These are phyloP conservation scores for Barbatosphaeria neglecta DNA, from an alignment of 495 filamentous ascomycete genomes.

Conservation along the genomic window DNA sequence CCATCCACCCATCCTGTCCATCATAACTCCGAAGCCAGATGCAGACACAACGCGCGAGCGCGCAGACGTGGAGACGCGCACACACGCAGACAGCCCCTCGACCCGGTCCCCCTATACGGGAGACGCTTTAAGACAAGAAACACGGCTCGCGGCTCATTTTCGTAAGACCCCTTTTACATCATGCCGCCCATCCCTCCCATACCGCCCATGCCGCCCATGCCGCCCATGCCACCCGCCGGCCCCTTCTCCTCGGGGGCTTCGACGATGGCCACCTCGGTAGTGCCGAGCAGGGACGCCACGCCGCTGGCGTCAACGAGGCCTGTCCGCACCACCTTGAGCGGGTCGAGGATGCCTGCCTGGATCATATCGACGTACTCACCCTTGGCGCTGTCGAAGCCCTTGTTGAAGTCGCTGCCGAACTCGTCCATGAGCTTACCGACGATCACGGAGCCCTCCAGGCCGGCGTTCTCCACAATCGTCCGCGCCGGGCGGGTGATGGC, in stretches of 20 bases:
- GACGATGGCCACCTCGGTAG: slow-evolving; percentile 93
- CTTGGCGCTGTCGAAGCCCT: slow-evolving; percentile 89
- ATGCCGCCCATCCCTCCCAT: slow-evolving; percentile 51
- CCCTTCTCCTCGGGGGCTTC: slow-evolving; percentile 92
- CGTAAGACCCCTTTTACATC: slow-evolving; percentile 24
- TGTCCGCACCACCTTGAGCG: slow-evolving; percentile 97
- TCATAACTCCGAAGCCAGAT: slow-evolving; percentile 20
- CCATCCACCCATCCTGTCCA: slow-evolving; percentile 17
- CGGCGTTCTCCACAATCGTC: slow-evolving; percentile 96
- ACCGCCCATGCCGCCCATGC: slow-evolving; percentile 64
- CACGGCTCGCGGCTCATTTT: background rate
- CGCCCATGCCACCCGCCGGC: slow-evolving; percentile 47
- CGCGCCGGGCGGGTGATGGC: slow-evolving; percentile 91
- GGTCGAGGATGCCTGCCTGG: slow-evolving; percentile 87
- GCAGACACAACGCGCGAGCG: too few species aligned
- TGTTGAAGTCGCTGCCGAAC: slow-evolving; percentile 88
- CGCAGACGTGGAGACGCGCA: too few species aligned
- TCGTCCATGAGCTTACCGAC: slow-evolving; percentile 98
- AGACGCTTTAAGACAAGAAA: slow-evolving; percentile 4
- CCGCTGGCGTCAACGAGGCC: slow-evolving; percentile 88
- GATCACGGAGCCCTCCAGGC: slow-evolving; percentile 87
- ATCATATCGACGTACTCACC: slow-evolving; percentile 99
- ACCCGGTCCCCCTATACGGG: slow-evolving; percentile 23
- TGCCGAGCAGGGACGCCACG: slow-evolving; percentile 93
- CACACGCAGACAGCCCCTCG: too few species aligned